phyloP scores from a whole-genome alignment of 108 stramenopile genomes.

The Licmophora abbreviata region DNA sequence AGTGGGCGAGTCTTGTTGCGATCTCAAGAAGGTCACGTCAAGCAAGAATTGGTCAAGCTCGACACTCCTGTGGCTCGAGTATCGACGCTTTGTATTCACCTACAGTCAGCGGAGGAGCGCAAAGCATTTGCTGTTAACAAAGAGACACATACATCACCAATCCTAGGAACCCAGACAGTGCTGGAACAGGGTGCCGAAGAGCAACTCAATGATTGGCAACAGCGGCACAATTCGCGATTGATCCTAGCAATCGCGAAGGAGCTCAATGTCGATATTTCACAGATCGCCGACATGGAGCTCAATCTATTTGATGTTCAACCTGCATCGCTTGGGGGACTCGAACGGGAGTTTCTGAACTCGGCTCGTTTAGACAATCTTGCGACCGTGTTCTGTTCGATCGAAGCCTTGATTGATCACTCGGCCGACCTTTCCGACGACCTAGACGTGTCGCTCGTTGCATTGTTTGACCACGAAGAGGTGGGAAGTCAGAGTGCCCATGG shows the following conservation, averaged over 20 bases:
- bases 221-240: conserved; percentile 77
- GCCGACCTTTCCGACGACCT: conserved; percentile 23
- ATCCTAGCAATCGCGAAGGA: conserved; percentile 75
- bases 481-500: conserved; percentile 79
- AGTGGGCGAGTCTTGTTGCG: conserved; percentile 61
- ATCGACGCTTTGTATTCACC: conserved; percentile 88
- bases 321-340: conserved; percentile 80
- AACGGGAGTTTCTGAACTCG: conserved; percentile 85
- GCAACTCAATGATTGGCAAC: conserved; percentile 58
- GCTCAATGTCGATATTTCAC: conserved; percentile 41
- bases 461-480: conserved; percentile 97
- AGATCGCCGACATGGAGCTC: conserved; percentile 93
- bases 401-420: conserved; percentile 42
- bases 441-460: conserved; percentile 65
- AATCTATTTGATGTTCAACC: conserved; percentile 92
- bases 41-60: conserved; percentile 56
- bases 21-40: conserved; percentile 8
- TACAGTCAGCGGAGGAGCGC: conserved; percentile 81
- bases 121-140: conserved; percentile 74
- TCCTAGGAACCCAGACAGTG: conserved; percentile 61
- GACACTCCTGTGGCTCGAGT: conserved; percentile 79
- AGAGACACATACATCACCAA: conserved; percentile 82
- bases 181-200: conserved; percentile 38
- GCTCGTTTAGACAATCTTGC: conserved; percentile 92
- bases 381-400: conserved; percentile 71